Evolutionary conservation across 2,329 filamentous ascomycete species (phyloP), one percentile per base, ranked within the genome.

Genomic region (Elsinoe necatrix): DNA sequence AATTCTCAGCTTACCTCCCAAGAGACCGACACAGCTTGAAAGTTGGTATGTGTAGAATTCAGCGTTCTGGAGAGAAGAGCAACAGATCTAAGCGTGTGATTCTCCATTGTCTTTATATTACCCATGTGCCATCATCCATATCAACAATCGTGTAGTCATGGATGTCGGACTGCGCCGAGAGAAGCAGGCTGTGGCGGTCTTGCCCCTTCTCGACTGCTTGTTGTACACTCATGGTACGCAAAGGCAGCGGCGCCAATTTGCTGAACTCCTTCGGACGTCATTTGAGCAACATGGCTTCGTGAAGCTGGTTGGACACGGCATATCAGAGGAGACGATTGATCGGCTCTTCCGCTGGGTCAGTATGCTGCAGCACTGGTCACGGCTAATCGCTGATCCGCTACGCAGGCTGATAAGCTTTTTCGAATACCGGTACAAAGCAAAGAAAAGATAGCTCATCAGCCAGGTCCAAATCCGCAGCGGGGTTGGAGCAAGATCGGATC

Each of bases 281-380:
- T 16, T 50, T 2, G 45, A 50, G 25, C 23, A 21, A 29, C 27
- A 31, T 20, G 72, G 73, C 1, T 75, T 75, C 58, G 72, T 73
- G 35, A 73, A 73, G 57, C 63, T 75, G 25, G 66, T 62, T 54
- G 71, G 72, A 43, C 70, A 74, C 56, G 70, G 69, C 1, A 60
- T 75, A 0, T 55, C 61, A 2, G 62, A 63, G 34, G 62, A 67
- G 25, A 58, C 61, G 29, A 63, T 73, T 1, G 62, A 66, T 9
- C 57, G 67, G 59, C 60, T 60, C 12, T 64, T 65, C 57, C 27
- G 51, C 1, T 58, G 68, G 64, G 65, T 64, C 1, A 67, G 45
- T 20, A 50, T 11, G 25, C 27, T 20, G 14, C 25, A n/a, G n/a
- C n/a, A n/a, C n/a, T n/a, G n/a, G n/a, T n/a, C n/a, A n/a, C n/a